Percentiles rank a stretch among this genome's conserved stretches.
These are phyloP conservation scores for Effrenium voratum DNA, from an alignment of 73 alveolate species.

Conservation along the genomic window DNA sequence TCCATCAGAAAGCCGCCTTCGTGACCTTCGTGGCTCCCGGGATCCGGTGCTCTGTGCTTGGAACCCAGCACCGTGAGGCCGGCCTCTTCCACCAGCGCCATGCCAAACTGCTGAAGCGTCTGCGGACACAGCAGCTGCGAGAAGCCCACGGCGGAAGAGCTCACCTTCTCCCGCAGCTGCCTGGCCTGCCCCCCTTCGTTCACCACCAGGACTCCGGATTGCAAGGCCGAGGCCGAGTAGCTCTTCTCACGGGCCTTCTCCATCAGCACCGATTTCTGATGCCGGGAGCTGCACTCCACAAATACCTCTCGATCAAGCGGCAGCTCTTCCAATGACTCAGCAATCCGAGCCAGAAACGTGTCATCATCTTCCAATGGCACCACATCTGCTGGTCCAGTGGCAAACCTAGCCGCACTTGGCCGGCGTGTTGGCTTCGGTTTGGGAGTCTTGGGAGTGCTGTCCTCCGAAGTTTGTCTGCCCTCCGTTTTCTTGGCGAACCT, in stretches of 20 bases:
- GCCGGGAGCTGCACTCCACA: neutral
- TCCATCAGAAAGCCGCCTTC: neutral
- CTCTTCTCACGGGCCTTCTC: constrained; percentile 26
- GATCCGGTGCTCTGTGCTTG: too few species aligned
- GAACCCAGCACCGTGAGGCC: too few species aligned
- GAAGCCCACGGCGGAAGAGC: too few species aligned
- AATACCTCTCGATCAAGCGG: constrained; percentile 1
- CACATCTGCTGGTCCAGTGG: neutral
- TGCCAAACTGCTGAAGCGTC: too few species aligned
- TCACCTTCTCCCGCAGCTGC: neutral
- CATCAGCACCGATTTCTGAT: constrained; percentile 33
- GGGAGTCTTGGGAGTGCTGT: neutral
- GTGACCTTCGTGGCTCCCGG: too few species aligned
- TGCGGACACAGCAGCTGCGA: too few species aligned
- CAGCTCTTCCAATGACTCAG: neutral
- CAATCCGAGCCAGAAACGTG: neutral
- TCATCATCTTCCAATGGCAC: constrained; percentile 9
- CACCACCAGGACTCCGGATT: neutral
- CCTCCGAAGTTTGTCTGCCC: too few species aligned
- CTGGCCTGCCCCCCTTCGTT: neutral
- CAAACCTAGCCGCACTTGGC: neutral
- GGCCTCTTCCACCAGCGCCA: too few species aligned
- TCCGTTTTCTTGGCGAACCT: too few species aligned
- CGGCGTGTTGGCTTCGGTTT: too few species aligned
- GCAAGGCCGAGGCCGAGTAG: neutral